Evolutionary conservation across 495 filamentous ascomycete genomes (phyloP), one percentile per base, ranked within the genome.

Genomic region (Aspergillus sclerotioniger): DNA sequence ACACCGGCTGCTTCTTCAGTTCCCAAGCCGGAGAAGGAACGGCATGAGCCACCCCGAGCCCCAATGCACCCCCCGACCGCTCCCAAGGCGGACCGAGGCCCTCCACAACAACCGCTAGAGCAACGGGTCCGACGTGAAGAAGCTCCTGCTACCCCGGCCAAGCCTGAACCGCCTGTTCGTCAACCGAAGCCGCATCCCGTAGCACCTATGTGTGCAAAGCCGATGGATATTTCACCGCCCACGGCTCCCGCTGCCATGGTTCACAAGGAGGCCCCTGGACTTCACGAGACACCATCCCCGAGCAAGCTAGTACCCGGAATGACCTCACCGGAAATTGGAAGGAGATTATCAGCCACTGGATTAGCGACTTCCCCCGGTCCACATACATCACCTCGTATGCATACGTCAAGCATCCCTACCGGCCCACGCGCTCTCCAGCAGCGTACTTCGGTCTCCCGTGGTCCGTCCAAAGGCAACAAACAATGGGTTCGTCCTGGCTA

Each of bases 401-500:
- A 76, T 49, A 74, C 77, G 50, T 80, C 82, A 12, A 75, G 71
- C 31, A 82, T 86, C 25, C 84, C 84, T 12, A 80, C 80, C 0
- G 84, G 83, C 3, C 84, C 84, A 28, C 80, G 84, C 28, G 81
- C 82, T 9, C 75, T 76, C 20, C 79, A 81, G 17, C 70, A 72
- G 49, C 65, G 73, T 28, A 71, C 64, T 25, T 63, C 62, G 33
- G 65, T 67, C 19, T 66, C 67, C 3, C 68, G 74, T 9, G 72
- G 74, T n/a, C 59, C 64, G 35, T 71, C 62, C 37, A 82, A 71
- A 56, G 65, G 53, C 61, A 85, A 79, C 57, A 86, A 85, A 53
- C 82, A 82, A 64, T 88, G 85, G 85, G 78, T 83, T 54, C 85
- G 84, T 49, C 79, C 84, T 6, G 73, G 68, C 16, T 78, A 73